A percentile compares a stretch with the other conserved stretches of the same genome.
phyloP scores from a whole-genome alignment of 2,329 filamentous ascomycete species.

The Didymella arachidicola region DNA sequence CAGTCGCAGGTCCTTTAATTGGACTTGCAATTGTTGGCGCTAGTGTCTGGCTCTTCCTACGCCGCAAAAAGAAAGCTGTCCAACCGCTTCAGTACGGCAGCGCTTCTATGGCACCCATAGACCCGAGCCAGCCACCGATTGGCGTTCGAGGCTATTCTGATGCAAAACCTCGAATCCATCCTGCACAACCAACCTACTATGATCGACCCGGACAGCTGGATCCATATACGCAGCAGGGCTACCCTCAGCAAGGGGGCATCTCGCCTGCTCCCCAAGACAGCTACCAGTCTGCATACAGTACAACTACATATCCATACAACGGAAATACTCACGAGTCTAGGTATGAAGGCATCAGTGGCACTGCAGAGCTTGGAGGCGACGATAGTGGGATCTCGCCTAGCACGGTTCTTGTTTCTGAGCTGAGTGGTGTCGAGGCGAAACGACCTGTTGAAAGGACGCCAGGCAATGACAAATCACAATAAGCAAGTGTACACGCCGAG shows the following conservation, averaged over 20 bases:
- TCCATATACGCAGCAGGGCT: constrained; percentile 4
- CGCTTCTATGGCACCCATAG: constrained; percentile 19
- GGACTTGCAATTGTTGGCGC: constrained; percentile 37
- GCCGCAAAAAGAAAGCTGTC: constrained; percentile 33
- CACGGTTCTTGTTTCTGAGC: background rate
- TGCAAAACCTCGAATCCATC: constrained; percentile 25
- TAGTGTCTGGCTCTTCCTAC: constrained; percentile 36
- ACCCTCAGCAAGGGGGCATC: constrained; percentile 21
- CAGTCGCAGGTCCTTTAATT: constrained; percentile 35
- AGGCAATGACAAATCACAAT: background rate
- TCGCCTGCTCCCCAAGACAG: constrained; percentile 27
- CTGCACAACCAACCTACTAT: constrained; percentile 20
- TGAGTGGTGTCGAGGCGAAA: background rate
- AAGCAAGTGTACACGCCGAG: background rate
- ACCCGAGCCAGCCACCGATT: constrained; percentile 23
- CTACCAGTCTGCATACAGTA: constrained; percentile 19
- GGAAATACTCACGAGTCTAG: constrained; percentile 9
- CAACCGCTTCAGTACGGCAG: constrained; percentile 15
- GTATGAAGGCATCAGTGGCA: background rate
- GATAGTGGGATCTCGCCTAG: background rate
- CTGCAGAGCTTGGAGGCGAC: constrained; percentile 10
- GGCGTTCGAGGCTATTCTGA: constrained; percentile 30
- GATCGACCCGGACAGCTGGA: background rate
- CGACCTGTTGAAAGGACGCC: background rate
- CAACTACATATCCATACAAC: constrained; percentile 18